Base-by-base conservation (phyloP, 768 basidiomycete genomes). In the Tylopilus cervinicoccineus region DNA sequence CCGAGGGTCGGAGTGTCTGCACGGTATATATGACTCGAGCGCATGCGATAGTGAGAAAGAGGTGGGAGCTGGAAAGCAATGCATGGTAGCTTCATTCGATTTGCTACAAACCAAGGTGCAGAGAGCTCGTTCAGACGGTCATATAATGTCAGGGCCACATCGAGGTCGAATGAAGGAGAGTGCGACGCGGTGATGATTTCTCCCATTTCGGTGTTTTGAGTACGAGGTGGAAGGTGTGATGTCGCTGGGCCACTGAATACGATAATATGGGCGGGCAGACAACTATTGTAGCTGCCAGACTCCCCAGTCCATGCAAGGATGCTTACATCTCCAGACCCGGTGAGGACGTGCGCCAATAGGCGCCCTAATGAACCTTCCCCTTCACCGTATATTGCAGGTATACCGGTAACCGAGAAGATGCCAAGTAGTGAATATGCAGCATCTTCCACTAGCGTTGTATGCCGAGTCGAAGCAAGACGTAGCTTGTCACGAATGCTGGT, bases 81-180 rank as follows among this genome's bases (percentile, higher is more conserved):
- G 6, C 50, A 51, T 1, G 47, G 28, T n/a, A 50, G 47, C 12
- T 16, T 49, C 40, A 49, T 37, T 13, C 47, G 50, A 26, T 20
- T 50, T 1, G 10, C 50, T n/a, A 40, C 17, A 6, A 49, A 50
- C 28, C 19, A 22, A 13, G 34, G 34, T 12, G 34, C 5, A 1
- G 27, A 4, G 9, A 51, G 47, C 3, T 37, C 14, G n/a, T 22
- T 27, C 6, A 52, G 24, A 12, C 24, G 17, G 19, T 32, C 24
- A 1, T 43, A 52, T 5, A 52, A 22, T 17, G 2, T 8, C 32
- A 41, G 1, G 0, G 24, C 46, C 10, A 5, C 6, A 8, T 31
- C 41, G 14, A 20, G 14, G 14, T 51, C 28, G 19, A 38, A 9
- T 11, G 28, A 2, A 16, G 46, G 26, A 0, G 17, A 3, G 8